phyloP scores from a whole-genome alignment of 2,329 filamentous ascomycete species.

The Cercospora berteroae region DNA sequence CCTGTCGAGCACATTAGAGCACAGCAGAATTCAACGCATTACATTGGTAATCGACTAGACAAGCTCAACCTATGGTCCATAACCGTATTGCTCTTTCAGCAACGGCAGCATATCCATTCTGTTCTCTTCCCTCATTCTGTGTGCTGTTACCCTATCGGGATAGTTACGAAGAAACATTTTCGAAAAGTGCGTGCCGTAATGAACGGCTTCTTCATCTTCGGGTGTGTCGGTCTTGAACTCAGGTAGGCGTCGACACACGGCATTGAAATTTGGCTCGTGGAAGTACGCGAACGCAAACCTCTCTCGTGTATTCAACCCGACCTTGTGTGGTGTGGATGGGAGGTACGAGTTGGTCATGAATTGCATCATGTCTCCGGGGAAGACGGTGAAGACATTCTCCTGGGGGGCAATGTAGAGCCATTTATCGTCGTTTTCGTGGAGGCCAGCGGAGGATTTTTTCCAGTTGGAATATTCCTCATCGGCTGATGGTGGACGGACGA shows the following conservation, averaged over 20 bases:
- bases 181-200: constrained; percentile 17
- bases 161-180: constrained; percentile 19
- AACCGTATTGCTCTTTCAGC: constrained; percentile 4
- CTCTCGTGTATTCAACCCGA: constrained; percentile 15
- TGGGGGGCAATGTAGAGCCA: constrained; percentile 12
- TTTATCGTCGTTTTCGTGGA: constrained; percentile 11
- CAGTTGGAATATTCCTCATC: constrained; percentile 15
- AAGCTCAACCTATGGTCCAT: not conserved
- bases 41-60: not conserved
- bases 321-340: constrained; percentile 15
- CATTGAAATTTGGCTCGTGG: constrained; percentile 18
- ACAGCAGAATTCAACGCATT: no score
- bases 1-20: no score
- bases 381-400: constrained; percentile 16
- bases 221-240: not conserved
- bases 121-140: constrained; percentile 9
- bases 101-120: constrained; percentile 14
- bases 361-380: constrained; percentile 18
- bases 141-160: constrained; percentile 6
- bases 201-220: constrained; percentile 6
- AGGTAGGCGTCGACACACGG: constrained; percentile 10
- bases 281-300: constrained; percentile 15
- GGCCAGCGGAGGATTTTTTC: constrained; percentile 11
- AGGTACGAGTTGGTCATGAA: constrained; percentile 19
- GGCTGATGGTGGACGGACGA: constrained; percentile 12